Percentiles rank a stretch among this genome's conserved stretches.
These are phyloP conservation scores for Saccharomycopsis lassenensis DNA, from an alignment of 805 yeast species.

Conservation along the genomic window DNA sequence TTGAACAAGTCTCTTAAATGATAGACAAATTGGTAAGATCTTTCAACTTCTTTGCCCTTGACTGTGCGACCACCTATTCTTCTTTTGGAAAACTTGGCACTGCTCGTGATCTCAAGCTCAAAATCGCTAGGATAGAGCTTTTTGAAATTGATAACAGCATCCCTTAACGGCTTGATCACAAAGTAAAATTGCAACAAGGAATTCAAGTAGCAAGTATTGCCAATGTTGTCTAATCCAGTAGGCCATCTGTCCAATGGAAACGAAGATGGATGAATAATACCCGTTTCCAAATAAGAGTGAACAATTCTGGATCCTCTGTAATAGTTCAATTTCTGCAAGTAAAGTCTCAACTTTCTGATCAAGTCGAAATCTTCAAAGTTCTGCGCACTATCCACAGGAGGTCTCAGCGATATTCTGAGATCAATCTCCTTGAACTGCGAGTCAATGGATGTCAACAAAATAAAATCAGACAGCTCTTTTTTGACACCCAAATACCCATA, in stretches of 20 bases:
- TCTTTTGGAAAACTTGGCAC: constrained; percentile 28
- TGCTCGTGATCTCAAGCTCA: constrained; percentile 4
- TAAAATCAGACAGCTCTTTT: constrained; percentile 24
- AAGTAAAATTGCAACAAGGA: constrained; percentile 86
- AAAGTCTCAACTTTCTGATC: constrained; percentile 3
- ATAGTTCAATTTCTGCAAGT: constrained; percentile 1
- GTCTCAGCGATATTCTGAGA: constrained; percentile 19
- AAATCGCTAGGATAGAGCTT: constrained; percentile 21
- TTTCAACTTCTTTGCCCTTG: constrained; percentile 61
- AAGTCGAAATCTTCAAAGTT: background rate
- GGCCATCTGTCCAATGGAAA: constrained; percentile 41
- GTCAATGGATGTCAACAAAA: constrained; percentile 16
- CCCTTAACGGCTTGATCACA: constrained; percentile 71
- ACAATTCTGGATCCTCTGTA: constrained; percentile 6
- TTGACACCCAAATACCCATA: constrained; percentile 20
- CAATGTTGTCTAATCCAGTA: constrained; percentile 86
- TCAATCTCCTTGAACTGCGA: constrained; percentile 22
- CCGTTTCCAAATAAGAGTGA: constrained; percentile 12
- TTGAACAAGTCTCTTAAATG: constrained; percentile 59
- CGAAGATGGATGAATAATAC: constrained; percentile 8
- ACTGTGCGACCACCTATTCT: constrained; percentile 84
- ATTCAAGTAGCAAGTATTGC: constrained; percentile 91
- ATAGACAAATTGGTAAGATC: constrained; percentile 74
- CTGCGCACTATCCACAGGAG: constrained; percentile 23
- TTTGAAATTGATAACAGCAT: constrained; percentile 47